Evolutionary conservation across 140 eudicot species (phyloP).

Genomic region (Ambrosia hybrid): DNA sequence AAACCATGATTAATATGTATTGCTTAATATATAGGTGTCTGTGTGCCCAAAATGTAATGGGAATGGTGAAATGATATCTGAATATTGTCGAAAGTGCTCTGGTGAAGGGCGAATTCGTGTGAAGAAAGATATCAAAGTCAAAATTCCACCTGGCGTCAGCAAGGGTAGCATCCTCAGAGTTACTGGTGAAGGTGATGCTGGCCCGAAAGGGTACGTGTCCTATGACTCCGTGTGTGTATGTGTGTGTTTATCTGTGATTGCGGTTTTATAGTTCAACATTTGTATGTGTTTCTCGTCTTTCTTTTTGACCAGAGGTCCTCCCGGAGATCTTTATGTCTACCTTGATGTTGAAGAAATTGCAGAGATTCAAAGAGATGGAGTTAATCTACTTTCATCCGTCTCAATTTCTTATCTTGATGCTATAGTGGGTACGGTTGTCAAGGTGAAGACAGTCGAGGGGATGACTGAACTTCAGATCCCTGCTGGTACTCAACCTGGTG

Average conservation of each 20-base stretch:
- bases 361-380: slow-evolving; percentile 94
- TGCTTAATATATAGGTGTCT: slow-evolving; percentile 55
- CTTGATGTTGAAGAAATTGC: slow-evolving; percentile 86
- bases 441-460: slow-evolving; percentile 97
- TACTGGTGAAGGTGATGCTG: slow-evolving; percentile 98
- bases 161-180: slow-evolving; percentile 92
- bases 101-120: slow-evolving; percentile 90
- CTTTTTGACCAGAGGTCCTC: slow-evolving; percentile 62
- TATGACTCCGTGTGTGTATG: background rate
- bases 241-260: background rate
- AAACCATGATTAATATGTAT: background rate
- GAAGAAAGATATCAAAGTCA: slow-evolving; percentile 85
- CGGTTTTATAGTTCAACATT: background rate
- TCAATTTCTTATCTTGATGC: slow-evolving; percentile 88
- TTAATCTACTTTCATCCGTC: slow-evolving; percentile 69
- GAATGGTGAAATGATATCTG: slow-evolving; percentile 89
- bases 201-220: slow-evolving; percentile 80
- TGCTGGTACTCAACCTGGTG: slow-evolving; percentile 97
- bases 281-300: background rate
- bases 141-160: slow-evolving; percentile 95
- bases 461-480: slow-evolving; percentile 80
- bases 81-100: slow-evolving; percentile 84
- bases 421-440: slow-evolving; percentile 73
- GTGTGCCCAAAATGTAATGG: slow-evolving; percentile 96
- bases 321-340: slow-evolving; percentile 93